Percentiles rank a stretch among this genome's conserved stretches.
These are phyloP conservation scores for Sutorius eximius DNA, from an alignment of 1,284 basidiomycete species.

Conservation along the genomic window DNA sequence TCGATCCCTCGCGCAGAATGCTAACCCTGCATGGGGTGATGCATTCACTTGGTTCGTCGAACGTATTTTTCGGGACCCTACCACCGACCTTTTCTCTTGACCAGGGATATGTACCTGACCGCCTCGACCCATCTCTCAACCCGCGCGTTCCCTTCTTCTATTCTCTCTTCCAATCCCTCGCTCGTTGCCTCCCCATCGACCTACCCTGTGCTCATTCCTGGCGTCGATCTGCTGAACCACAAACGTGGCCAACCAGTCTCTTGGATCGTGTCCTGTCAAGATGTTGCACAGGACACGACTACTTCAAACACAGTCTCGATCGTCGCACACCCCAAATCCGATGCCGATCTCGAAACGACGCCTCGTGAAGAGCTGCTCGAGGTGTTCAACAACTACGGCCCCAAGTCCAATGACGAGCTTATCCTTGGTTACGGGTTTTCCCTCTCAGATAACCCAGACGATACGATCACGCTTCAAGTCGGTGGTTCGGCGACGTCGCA, in stretches of 20 bases:
- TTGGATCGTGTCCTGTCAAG: conserved; percentile 63
- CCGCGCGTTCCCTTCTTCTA: conserved; percentile 82
- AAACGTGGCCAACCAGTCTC: conserved; percentile 70
- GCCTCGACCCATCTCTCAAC: conserved; percentile 80
- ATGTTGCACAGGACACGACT: neutral
- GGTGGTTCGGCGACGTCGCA: conserved; percentile 45
- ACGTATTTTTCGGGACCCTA: neutral
- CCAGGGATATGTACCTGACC: conserved; percentile 69
- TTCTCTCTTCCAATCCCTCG: conserved; percentile 61
- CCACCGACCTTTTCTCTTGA: neutral
- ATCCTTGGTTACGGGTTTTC: conserved; percentile 89
- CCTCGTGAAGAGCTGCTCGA: conserved; percentile 46
- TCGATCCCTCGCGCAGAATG: conserved; percentile 37
- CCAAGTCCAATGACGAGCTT: conserved; percentile 84
- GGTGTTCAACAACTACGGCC: conserved; percentile 88
- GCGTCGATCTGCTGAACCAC: conserved; percentile 85
- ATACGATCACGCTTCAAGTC: conserved; percentile 78
- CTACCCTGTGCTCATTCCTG: conserved; percentile 81
- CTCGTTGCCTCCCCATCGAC: conserved; percentile 52
- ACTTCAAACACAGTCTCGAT: conserved; percentile 35
- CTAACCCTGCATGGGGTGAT: conserved; percentile 46
- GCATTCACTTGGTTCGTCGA: conserved; percentile 67
- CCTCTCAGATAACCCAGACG: conserved; percentile 73
- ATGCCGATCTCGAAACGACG: neutral
- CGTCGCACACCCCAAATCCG: conserved; percentile 29